These are phyloP conservation scores for Globisporangium middletonii DNA, from an alignment of 352 stramenopile species.

Conservation along the genomic window DNA sequence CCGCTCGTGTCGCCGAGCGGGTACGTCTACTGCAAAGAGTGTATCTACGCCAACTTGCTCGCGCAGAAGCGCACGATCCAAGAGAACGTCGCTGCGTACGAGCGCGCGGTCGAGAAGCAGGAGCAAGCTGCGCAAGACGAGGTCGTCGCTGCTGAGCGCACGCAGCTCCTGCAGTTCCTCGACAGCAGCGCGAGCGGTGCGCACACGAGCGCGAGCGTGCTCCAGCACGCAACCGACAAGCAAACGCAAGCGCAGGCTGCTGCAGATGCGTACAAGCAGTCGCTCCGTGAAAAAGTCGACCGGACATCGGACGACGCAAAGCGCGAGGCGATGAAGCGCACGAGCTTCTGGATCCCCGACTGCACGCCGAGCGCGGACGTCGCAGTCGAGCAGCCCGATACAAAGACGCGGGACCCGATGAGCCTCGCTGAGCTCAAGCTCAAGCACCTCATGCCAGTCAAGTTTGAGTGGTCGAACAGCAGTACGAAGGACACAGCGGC, in stretches of 20 bases:
- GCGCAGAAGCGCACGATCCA: constrained; percentile 80
- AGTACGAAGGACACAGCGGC: constrained; percentile 10
- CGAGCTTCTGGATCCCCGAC: constrained; percentile 85
- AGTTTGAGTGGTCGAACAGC: constrained; percentile 61
- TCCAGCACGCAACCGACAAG: background rate
- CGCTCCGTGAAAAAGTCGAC: constrained; percentile 76
- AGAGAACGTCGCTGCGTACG: constrained; percentile 55
- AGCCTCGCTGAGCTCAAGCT: constrained; percentile 78
- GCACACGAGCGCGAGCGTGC: constrained; percentile 3
- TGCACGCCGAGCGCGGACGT: constrained; percentile 57
- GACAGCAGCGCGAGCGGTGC: constrained; percentile 22
- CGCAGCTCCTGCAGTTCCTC: constrained; percentile 47
- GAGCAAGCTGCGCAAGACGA: constrained; percentile 42
- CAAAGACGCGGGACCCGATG: constrained; percentile 78
- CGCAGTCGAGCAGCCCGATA: constrained; percentile 53
- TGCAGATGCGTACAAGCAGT: constrained; percentile 17
- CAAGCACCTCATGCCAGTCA: constrained; percentile 84
- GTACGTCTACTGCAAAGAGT: constrained; percentile 85
- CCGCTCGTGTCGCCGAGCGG: constrained; percentile 66
- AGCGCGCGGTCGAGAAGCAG: constrained; percentile 49
- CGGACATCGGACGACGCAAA: constrained; percentile 63
- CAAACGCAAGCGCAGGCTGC: constrained; percentile 1
- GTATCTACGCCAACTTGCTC: constrained; percentile 84
- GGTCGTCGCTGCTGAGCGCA: constrained; percentile 40
- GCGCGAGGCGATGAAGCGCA: constrained; percentile 70